These are phyloP conservation scores for Diaporthe vaccinii DNA, from an alignment of 2,329 filamentous ascomycete species.

Conservation along the genomic window DNA sequence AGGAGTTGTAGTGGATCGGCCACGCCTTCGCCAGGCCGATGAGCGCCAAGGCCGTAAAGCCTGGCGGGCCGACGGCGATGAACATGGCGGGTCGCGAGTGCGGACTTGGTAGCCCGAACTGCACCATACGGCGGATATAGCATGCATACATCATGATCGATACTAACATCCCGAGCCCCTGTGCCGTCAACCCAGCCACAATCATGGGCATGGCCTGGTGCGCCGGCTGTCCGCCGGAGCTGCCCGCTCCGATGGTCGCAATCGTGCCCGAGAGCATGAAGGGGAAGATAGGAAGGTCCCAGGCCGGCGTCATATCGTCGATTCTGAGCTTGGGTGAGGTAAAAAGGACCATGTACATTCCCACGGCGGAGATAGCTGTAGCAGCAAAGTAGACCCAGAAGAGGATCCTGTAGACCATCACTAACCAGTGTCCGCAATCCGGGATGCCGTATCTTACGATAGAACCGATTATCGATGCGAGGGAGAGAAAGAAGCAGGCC, in stretches of 20 bases:
- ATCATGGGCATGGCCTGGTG: slow-evolving; percentile 10
- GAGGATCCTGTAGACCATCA: neutral
- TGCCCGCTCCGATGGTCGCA: slow-evolving; percentile 13
- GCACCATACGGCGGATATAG: neutral
- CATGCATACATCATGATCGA: slow-evolving; percentile 18
- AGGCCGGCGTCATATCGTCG: slow-evolving; percentile 13
- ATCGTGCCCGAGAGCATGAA: slow-evolving; percentile 15
- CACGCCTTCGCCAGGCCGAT: slow-evolving; percentile 41
- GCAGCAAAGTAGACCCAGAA: slow-evolving; percentile 21
- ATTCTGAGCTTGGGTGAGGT: slow-evolving; percentile 1
- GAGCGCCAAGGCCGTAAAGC: slow-evolving; percentile 40
- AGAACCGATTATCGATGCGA: slow-evolving; percentile 21
- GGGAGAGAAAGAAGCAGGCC: slow-evolving; percentile 21
- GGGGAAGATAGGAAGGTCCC: neutral
- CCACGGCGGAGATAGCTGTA: neutral
- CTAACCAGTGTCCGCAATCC: neutral
- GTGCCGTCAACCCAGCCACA: neutral
- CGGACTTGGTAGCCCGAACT: neutral
- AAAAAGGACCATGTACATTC: slow-evolving; percentile 18
- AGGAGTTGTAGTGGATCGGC: slow-evolving; percentile 40
- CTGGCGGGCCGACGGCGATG: slow-evolving; percentile 33
- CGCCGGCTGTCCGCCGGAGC: slow-evolving; percentile 8
- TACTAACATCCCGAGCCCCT: slow-evolving; percentile 27
- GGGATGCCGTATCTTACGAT: slow-evolving; percentile 7
- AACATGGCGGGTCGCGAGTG: slow-evolving; percentile 17